Evolutionary conservation across 441 rosid genomes (phyloP).

Genomic region (Adansonia madagascariensis): DNA sequence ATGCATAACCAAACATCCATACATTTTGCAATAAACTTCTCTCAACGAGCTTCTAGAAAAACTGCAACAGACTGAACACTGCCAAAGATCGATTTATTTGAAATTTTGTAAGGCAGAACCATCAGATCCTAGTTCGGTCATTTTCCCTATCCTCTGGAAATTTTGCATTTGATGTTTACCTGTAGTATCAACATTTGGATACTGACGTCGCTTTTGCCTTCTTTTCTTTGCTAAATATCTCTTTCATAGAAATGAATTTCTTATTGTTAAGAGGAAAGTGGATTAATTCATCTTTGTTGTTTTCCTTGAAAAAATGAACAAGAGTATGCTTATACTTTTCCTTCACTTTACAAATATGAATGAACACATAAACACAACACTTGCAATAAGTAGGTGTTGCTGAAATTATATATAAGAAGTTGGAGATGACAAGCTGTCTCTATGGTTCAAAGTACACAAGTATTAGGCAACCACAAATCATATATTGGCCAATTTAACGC

Average conservation of each 20-base stretch:
- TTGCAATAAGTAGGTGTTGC: neutral
- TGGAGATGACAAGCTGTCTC: neutral
- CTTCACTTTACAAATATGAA: neutral
- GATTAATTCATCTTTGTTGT: neutral
- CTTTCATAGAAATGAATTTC: neutral
- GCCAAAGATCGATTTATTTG: neutral
- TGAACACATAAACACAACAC: neutral
- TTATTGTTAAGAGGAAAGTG: neutral
- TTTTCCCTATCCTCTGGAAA: neutral
- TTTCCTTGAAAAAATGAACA: neutral
- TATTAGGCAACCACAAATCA: neutral
- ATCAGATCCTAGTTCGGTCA: neutral
- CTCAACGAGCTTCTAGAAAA: neutral
- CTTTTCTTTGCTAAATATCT: neutral
- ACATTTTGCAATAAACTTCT: neutral
- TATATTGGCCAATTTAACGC: constrained; percentile 25
- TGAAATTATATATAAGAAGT: constrained; percentile 28
- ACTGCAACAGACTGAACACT: neutral
- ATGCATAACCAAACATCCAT: neutral
- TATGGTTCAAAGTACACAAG: constrained; percentile 13
- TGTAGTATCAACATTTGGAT: neutral
- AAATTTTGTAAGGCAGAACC: neutral
- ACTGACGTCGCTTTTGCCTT: neutral
- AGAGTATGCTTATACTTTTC: neutral
- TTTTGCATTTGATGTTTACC: neutral